Percentiles rank a stretch among this genome's conserved stretches.
Conservation (phyloP, 1,284 basidiomycete genomes). For the Rhizopogon hawkerae region DNA sequence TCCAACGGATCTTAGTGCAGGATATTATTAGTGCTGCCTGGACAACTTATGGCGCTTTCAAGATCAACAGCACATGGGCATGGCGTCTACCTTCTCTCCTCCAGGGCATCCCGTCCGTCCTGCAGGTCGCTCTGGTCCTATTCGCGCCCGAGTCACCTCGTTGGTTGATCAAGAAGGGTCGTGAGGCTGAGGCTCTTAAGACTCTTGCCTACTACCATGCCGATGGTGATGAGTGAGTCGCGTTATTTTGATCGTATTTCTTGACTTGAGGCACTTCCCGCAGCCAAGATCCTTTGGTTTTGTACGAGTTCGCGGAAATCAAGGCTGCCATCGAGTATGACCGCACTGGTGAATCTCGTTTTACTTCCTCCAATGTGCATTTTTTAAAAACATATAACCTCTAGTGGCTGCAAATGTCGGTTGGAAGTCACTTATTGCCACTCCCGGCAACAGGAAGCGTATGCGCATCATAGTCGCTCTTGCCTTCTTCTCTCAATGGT, state of each 20-base stretch:
- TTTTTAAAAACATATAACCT: background rate
- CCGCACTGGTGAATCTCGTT: conserved; percentile 26
- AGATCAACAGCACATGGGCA: conserved; percentile 55
- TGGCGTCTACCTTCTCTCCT: conserved; percentile 69
- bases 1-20: conserved; percentile 6
- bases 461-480: conserved; percentile 61
- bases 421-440: conserved; percentile 52
- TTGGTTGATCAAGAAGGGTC: conserved; percentile 60
- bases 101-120: conserved; percentile 53
- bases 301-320: conserved; percentile 71
- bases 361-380: background rate
- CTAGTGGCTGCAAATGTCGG: conserved; percentile 46
- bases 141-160: conserved; percentile 67
- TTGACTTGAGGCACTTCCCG: background rate
- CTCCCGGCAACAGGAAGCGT: conserved; percentile 58
- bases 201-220: conserved; percentile 70
- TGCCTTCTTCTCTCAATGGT: conserved; percentile 71
- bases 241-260: background rate
- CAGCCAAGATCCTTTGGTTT: conserved; percentile 59
- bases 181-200: conserved; percentile 49
- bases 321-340: conserved; percentile 64
- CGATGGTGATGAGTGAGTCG: conserved; percentile 46
- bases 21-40: conserved; percentile 50
- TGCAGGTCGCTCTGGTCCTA: conserved; percentile 53
- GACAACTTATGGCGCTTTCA: conserved; percentile 67